Base-by-base conservation (phyloP, 345 rosid species). In the Melastoma malabathricum region DNA sequence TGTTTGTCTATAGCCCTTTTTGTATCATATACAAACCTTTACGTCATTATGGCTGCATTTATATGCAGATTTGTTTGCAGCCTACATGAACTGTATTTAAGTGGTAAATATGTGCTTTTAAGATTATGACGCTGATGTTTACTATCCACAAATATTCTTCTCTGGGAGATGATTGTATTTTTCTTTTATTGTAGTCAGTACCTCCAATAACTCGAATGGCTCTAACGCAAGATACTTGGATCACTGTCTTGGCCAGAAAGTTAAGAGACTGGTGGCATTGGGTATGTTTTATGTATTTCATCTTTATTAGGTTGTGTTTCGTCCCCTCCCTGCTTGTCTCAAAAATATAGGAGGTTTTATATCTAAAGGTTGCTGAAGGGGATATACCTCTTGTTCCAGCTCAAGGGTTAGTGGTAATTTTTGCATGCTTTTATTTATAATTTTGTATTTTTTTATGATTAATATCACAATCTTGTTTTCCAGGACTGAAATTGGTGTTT, bases 231-330 rank as follows among this genome's bases (percentile, higher is more conserved):
- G 99, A 83, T 72, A 88, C 97, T 54, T 93, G 99, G 99, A 65
- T 93, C 63, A 93, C 99, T 23, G 92, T 93, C 61, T 71, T 93
- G 72, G 85, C 97, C 83, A 76, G 92, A 79, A 93, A 93, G 71
- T 67, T 93, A 69, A 73, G 94, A 75, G 94, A 93, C 77, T 85
- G 97, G 87, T 93, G 99, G 99, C 95, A 83, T 67, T 85, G 96
- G 99, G 99, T 93, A 84, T 76, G 56, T 66, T 50, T 34, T 58
- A 22, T 22, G 61, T 59, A 43, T 58, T 62, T 16, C 53, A 50
- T 59, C 43, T 16, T 29, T 67, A 59, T 61, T 48, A 34, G 12
- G 6, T 34, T 34, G 12, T 34, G 41, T 34, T 34, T 9, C 41
- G 12, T 6, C 41, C 41, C 12, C 41, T 34, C 41, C 41, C 12